A percentile compares a stretch with the other conserved stretches of the same genome.
phyloP scores from a whole-genome alignment of 2,329 filamentous ascomycete genomes.

The Aspergillus floridensis region DNA sequence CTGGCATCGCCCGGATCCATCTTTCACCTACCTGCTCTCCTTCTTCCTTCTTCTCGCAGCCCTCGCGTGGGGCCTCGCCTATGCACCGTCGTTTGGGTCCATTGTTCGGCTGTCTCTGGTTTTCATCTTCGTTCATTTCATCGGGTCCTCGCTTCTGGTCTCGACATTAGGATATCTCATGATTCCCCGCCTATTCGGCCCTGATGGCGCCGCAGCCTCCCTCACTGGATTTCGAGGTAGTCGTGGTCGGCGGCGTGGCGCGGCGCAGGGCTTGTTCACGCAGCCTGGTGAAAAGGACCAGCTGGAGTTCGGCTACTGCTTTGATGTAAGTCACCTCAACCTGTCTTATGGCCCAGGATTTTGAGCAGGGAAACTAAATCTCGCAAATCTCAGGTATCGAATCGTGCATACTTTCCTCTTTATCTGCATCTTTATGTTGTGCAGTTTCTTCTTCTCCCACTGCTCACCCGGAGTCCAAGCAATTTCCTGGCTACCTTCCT shows the following conservation, averaged over 20 bases:
- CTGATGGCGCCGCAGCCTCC: slow-evolving; percentile 46
- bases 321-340: slow-evolving; percentile 54
- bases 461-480: slow-evolving; percentile 45
- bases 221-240: slow-evolving; percentile 46
- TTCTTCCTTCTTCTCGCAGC: slow-evolving; percentile 61
- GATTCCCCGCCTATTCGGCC: slow-evolving; percentile 61
- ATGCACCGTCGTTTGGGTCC: slow-evolving; percentile 47
- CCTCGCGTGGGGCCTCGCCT: slow-evolving; percentile 59
- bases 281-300: slow-evolving; percentile 57
- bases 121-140: slow-evolving; percentile 59
- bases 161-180: slow-evolving; percentile 64
- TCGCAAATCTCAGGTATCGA: slow-evolving; percentile 51
- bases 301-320: slow-evolving; percentile 69
- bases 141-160: slow-evolving; percentile 58
- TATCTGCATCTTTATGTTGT: slow-evolving; percentile 66
- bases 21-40: slow-evolving; percentile 67
- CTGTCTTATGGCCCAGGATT: neutral
- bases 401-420: slow-evolving; percentile 65
- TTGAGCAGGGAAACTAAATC: neutral
- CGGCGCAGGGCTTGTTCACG: slow-evolving; percentile 57
- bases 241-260: slow-evolving; percentile 49
- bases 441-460: slow-evolving; percentile 65
- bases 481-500: slow-evolving; percentile 53
- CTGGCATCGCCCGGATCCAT: slow-evolving; percentile 67
- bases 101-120: slow-evolving; percentile 49